These are phyloP conservation scores for Neonectria neomacrospora DNA, from an alignment of 2,329 filamentous ascomycete genomes.

Conservation along the genomic window DNA sequence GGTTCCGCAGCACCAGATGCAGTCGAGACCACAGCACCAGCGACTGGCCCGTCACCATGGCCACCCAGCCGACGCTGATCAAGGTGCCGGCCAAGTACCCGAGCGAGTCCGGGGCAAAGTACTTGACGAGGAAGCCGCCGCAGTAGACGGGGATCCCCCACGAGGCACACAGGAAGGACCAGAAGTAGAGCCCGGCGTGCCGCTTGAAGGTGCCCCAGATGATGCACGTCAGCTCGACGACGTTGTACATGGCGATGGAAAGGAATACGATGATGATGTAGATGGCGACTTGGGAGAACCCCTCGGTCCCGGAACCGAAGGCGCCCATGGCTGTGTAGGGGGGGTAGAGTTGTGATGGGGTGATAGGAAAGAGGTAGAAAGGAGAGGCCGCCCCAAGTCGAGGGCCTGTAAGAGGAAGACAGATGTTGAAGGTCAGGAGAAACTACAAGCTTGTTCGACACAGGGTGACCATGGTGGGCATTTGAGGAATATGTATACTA, in stretches of 20 bases:
- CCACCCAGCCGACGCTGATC: conserved; percentile 45
- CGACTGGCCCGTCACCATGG: conserved; percentile 70
- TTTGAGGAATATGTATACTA: not conserved
- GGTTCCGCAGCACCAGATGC: conserved; percentile 66
- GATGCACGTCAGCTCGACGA: conserved; percentile 50
- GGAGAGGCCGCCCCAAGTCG: not conserved
- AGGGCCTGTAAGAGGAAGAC: not conserved
- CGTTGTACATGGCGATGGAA: conserved; percentile 50
- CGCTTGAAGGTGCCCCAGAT: conserved; percentile 51
- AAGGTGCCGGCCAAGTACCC: conserved; percentile 38
- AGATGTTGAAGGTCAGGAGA: not conserved
- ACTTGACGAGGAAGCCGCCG: conserved; percentile 59
- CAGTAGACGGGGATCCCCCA: conserved; percentile 52
- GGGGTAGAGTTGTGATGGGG: not conserved
- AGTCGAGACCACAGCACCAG: conserved; percentile 72
- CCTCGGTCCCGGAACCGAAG: conserved; percentile 42
- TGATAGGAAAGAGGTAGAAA: not conserved
- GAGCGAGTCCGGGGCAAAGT: conserved; percentile 33
- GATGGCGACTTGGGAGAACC: conserved; percentile 32
- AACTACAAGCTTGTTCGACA: not conserved
- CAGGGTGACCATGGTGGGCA: not conserved
- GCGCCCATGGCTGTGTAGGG: conserved; percentile 23
- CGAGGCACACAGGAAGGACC: conserved; percentile 51
- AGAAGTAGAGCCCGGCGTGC: conserved; percentile 52
- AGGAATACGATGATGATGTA: conserved; percentile 47